Evolutionary conservation across 176 grass and related monocot species (phyloP).

Genomic region (Zoysia japonica): DNA sequence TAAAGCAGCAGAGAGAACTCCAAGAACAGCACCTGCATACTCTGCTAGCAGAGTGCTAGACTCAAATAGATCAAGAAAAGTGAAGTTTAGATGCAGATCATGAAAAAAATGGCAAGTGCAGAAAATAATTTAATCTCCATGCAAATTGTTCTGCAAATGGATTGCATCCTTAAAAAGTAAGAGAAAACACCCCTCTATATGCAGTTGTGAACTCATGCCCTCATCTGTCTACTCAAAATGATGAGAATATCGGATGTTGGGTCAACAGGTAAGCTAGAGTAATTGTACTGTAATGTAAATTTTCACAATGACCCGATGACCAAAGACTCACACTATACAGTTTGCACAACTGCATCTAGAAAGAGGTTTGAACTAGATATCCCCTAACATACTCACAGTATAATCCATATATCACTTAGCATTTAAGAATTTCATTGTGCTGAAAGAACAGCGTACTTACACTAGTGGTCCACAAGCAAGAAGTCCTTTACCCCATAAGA

Average conservation of each 20-base stretch:
- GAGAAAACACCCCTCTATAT: background rate
- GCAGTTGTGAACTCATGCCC: slow-evolving; percentile 27
- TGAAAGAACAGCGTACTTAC: slow-evolving; percentile 63
- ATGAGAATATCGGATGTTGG: background rate
- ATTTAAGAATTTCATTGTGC: slow-evolving; percentile 1
- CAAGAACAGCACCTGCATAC: slow-evolving; percentile 96
- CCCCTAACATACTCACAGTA: background rate
- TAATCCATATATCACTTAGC: background rate
- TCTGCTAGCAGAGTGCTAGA: slow-evolving; percentile 82
- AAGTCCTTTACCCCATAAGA: slow-evolving; percentile 96
- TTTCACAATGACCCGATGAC: background rate
- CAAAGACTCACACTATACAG: background rate
- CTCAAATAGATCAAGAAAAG: slow-evolving; percentile 50
- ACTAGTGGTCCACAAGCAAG: slow-evolving; percentile 76
- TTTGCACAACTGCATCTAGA: slow-evolving; percentile 7
- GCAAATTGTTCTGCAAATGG: background rate
- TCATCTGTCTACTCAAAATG: background rate
- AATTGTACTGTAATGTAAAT: background rate
- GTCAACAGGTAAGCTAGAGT: background rate
- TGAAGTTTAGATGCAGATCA: slow-evolving; percentile 39
- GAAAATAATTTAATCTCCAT: background rate
- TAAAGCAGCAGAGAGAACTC: slow-evolving; percentile 91
- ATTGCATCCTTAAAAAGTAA: background rate
- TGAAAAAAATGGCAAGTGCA: background rate
- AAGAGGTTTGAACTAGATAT: slow-evolving; percentile 19